Base-by-base conservation (phyloP, 257 asterid genomes). In the Schizonepeta tenuifolia region DNA sequence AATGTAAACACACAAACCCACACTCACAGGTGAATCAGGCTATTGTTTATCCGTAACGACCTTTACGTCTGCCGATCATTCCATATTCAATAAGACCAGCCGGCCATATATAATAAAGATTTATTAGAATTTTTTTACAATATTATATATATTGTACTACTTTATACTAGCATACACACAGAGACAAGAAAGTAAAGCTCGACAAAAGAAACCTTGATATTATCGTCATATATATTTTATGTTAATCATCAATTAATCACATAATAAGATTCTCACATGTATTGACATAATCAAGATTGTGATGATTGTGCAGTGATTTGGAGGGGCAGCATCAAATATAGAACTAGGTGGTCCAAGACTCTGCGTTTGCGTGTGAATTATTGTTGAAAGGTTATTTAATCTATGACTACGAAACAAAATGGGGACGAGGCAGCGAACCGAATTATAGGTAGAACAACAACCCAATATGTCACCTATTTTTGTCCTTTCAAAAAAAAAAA, bases 391-490 rank as follows among this genome's bases (percentile, higher is more conserved):
- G 4, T 38, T 9, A 35, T 17, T 57, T 33, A 59, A n/a, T 38
- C 7, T 17, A 24, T 17, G 14, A 24, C 36, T 38, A 69, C 1
- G 50, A 50, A 69, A 41, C 24, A 47, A 44, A 47, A 33, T 33
- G 53, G 33, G 60, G 22, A 77, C 31, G 71, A 54, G 55, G 28
- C 14, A 13, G 69, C n/a, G 43, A 67, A 63, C 12, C 35, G 28
- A 21, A 31, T 12, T 64, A 4, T 67, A 35, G 74, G 59, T 59
- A 33, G 65, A 43, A 28, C 57, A 31, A 59, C 73, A 41, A 22
- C 40, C 63, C 61, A 60, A 69, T 68, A 73, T 20, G 73, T 78
- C 79, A 73, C 65, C 76, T 21, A 5, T 61, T 59, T 36, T 72
- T 63, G 72, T 40, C 68, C 61, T 36, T 36, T 36, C 41, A 36